Base-by-base conservation (phyloP, 2,329 filamentous ascomycete species). In the Sarocladiaceae sp. region DNA sequence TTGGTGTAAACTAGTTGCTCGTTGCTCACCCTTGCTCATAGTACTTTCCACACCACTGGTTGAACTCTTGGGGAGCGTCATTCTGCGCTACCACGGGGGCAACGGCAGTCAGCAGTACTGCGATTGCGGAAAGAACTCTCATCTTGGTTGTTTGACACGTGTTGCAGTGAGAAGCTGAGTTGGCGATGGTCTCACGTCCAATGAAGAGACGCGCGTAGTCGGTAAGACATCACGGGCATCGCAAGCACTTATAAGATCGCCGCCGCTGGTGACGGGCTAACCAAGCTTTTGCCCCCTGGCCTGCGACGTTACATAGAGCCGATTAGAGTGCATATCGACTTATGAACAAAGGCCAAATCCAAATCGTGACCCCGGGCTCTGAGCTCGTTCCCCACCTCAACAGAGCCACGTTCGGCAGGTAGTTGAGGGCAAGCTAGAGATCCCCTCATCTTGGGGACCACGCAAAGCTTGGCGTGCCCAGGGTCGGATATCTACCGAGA, bases 401-500 rank as follows among this genome's bases (percentile, higher is more conserved):
- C 6, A 15, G 31, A 5, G 6, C 6, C 31, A 15, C 18, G 16
- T 20, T 18, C 11, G 16, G 7, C n/a, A n/a, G n/a, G n/a, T n/a
- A n/a, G n/a, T n/a, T n/a, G n/a, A 6, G 19, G 16, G 16, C 16
- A 15, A 35, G 33, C 21, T 35, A 19, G 33, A 20, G 33, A 35
- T 35, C 12, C 33, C 33, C 6, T 15, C 9, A 35, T 6, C 15
- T 10, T 35, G 33, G 7, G 6, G 15, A 12, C 11, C 15, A 6
- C 33, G 18, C 33, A 15, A 19, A 35, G 33, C 33, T 35, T 35
- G 33, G 33, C 33, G 33, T 15, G 12, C 33, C 33, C 6, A 35
- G 33, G 33, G 21, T 35, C 33, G 33, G 33, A 19, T 9, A 35
- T 35, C 33, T 35, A 35, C 33, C 33, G 33, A 35, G 33, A 12